A percentile compares a stretch with the other conserved stretches of the same genome.
These are phyloP conservation scores for Kitagawia praeruptora DNA, from an alignment of 129 eudicot species.

Conservation along the genomic window DNA sequence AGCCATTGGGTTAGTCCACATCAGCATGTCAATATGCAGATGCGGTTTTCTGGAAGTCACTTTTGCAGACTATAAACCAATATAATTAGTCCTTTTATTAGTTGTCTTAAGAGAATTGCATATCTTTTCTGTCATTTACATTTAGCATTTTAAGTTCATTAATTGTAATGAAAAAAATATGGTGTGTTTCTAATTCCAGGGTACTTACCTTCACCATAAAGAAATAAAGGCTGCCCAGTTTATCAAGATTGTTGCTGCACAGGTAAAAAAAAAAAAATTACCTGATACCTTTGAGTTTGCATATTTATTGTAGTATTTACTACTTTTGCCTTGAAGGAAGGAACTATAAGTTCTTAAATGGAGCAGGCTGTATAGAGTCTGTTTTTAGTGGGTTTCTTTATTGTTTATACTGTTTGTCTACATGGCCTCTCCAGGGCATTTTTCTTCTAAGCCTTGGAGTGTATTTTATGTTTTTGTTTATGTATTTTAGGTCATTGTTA, in stretches of 20 bases:
- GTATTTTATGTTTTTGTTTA: background rate
- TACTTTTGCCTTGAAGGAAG: background rate
- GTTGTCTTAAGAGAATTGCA: background rate
- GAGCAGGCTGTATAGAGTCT: background rate
- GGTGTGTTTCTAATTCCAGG: conserved; percentile 41
- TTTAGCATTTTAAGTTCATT: background rate
- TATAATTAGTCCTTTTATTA: background rate
- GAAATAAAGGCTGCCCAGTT: conserved; percentile 98
- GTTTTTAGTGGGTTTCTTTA: background rate
- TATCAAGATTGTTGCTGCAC: conserved; percentile 75
- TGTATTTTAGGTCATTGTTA: conserved; percentile 49
- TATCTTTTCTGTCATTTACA: background rate
- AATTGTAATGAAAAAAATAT: conserved; percentile 9
- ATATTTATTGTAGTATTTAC: background rate
- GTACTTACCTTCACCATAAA: conserved; percentile 73
- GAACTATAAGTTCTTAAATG: background rate
- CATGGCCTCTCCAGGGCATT: background rate
- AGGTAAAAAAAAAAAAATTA: conserved; percentile 33
- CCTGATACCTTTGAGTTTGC: background rate
- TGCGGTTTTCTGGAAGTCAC: background rate
- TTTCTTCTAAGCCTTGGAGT: background rate
- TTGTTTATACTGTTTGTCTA: background rate
- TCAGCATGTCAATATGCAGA: background rate
- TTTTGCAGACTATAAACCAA: background rate
- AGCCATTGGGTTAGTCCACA: background rate